Percentiles rank a stretch among this genome's conserved stretches.
Conservation (phyloP, 805 yeast genomes). For the Candida germanica region DNA sequence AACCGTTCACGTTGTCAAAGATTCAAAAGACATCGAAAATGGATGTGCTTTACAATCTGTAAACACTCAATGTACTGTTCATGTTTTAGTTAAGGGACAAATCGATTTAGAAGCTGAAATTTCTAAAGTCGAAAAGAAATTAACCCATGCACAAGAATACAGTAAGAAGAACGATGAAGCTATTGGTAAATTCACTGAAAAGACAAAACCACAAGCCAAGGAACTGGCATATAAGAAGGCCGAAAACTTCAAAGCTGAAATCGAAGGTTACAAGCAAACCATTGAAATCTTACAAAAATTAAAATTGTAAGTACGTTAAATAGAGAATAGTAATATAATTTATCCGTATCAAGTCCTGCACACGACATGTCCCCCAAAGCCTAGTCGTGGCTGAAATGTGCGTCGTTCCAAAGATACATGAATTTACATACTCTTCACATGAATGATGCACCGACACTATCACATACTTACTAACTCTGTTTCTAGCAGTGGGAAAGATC, state of each 20-base stretch:
- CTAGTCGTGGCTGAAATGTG: no score
- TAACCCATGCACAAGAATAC: conserved; percentile 59
- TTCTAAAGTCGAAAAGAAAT: conserved; percentile 73
- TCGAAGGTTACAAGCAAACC: conserved; percentile 84
- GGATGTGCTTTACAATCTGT: conserved; percentile 90
- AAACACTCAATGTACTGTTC: conserved; percentile 78
- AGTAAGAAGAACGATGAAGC: conserved; percentile 66
- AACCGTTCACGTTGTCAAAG: conserved; percentile 60
- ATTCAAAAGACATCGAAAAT: conserved; percentile 61
- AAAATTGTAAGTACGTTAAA: conserved; percentile 47
- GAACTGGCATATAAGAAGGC: conserved; percentile 67
- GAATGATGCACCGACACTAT: no score
- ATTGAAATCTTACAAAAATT: conserved; percentile 80
- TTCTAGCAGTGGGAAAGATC: no score
- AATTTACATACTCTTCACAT: no score
- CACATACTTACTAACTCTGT: no score
- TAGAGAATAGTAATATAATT: no score
- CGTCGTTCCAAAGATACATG: no score
- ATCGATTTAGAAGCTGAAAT: conserved; percentile 92
- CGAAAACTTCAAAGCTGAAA: conserved; percentile 77
- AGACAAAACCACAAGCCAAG: conserved; percentile 80
- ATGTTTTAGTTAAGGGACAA: conserved; percentile 89
- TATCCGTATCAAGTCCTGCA: no score
- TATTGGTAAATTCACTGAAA: conserved; percentile 77
- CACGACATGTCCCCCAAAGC: no score